These are phyloP conservation scores for Leccinum incarnatum DNA, from an alignment of 768 basidiomycete genomes.

Conservation along the genomic window DNA sequence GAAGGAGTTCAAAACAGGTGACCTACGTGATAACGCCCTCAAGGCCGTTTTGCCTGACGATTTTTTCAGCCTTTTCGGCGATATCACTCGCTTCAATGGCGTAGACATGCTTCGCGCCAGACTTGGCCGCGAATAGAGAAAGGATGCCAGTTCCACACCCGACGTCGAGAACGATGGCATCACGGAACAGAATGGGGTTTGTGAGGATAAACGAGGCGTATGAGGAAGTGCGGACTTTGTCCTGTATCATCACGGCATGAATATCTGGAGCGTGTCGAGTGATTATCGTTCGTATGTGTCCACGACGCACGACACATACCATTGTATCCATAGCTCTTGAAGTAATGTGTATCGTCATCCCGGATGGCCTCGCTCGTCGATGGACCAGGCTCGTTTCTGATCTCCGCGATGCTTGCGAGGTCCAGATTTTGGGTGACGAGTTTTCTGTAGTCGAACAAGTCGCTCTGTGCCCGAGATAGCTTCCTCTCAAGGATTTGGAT, in stretches of 20 bases:
- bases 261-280: conserved; percentile 55
- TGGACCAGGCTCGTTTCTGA: conserved; percentile 35
- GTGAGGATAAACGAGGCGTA: conserved; percentile 90
- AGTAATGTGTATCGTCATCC: conserved; percentile 94
- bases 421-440: conserved; percentile 56
- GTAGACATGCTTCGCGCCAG: conserved; percentile 87
- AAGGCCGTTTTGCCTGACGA: conserved; percentile 72
- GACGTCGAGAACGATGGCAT: conserved; percentile 88
- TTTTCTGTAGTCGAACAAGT: conserved; percentile 59
- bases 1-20: conserved; percentile 4
- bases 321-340: conserved; percentile 84
- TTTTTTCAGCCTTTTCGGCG: conserved; percentile 70
- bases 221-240: conserved; percentile 88
- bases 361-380: conserved; percentile 34
- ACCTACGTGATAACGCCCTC: conserved; percentile 66
- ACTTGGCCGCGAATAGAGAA: conserved; percentile 84
- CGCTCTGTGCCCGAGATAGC: conserved; percentile 54
- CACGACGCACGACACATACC: conserved; percentile 45
- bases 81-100: conserved; percentile 91
- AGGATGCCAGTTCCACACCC: conserved; percentile 96
- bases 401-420: conserved; percentile 42
- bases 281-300: not conserved
- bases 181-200: conserved; percentile 77
- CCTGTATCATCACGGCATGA: conserved; percentile 95
- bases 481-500: conserved; percentile 62